phyloP scores from a whole-genome alignment of 805 yeast genomes.

The Lipomyces mesembrius region DNA sequence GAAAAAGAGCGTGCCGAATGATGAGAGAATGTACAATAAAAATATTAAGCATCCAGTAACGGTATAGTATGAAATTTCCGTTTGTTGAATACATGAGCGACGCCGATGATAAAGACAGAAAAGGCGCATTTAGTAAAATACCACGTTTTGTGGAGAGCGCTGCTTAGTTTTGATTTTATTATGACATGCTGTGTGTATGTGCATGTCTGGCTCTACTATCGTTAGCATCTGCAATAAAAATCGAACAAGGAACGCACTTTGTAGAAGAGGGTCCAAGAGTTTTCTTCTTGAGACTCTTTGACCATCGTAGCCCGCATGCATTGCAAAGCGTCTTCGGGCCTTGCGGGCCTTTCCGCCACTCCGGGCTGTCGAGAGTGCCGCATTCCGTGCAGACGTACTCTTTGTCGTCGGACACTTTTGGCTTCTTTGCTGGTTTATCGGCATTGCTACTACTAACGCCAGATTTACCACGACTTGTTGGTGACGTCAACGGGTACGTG shows the following conservation, averaged over 20 bases:
- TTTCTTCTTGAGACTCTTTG: slow-evolving; percentile 45
- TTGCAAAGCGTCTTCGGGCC: slow-evolving; percentile 84
- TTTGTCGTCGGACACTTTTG: slow-evolving; percentile 22
- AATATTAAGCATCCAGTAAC: not conserved
- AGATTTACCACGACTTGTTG: not conserved
- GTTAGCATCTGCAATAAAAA: not conserved
- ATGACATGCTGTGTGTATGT: not conserved
- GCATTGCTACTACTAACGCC: not conserved
- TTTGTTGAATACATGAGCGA: not conserved
- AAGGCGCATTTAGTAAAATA: not conserved
- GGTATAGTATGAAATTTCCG: not conserved
- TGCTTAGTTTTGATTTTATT: not conserved
- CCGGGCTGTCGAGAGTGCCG: slow-evolving; percentile 77
- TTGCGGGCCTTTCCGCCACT: slow-evolving; percentile 90
- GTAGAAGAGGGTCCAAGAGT: slow-evolving; percentile 1
- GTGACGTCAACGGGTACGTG: not conserved
- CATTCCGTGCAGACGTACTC: slow-evolving; percentile 65
- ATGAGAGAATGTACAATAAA: not conserved
- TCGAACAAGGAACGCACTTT: not conserved
- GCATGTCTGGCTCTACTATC: not conserved
- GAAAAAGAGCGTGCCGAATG: not conserved
- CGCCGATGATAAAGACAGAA: not conserved
- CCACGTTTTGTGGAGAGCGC: not conserved
- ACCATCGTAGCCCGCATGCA: slow-evolving; percentile 80
- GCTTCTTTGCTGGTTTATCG: slow-evolving; percentile 17